Percentiles rank a stretch among this genome's conserved stretches.
These are phyloP conservation scores for Pleomassaria siparia DNA, from an alignment of 2,329 filamentous ascomycete species.

Conservation along the genomic window DNA sequence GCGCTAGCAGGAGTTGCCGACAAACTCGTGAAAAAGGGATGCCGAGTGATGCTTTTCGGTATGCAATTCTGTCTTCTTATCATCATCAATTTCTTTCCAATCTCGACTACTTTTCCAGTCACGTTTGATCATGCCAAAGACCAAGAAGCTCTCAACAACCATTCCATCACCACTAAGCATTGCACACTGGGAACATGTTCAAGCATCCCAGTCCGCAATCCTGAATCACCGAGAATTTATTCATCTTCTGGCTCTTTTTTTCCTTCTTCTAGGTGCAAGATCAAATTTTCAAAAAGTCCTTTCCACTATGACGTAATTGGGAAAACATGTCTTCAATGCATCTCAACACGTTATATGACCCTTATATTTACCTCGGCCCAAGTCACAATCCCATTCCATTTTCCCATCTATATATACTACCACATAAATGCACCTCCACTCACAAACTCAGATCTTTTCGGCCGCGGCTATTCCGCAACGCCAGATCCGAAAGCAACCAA, in stretches of 20 bases:
- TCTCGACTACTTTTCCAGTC: background rate
- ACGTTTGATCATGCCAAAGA: background rate
- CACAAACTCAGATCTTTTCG: conserved; percentile 63
- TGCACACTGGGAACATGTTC: no score
- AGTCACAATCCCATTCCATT: background rate
- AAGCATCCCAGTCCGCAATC: background rate
- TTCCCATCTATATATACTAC: background rate
- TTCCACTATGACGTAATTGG: no score
- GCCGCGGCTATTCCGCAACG: conserved; percentile 74
- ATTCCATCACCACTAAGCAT: background rate
- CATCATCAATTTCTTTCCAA: background rate
- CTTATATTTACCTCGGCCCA: no score
- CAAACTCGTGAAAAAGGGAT: conserved; percentile 61
- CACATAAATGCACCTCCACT: background rate
- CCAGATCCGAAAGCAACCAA: conserved; percentile 61
- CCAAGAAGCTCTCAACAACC: background rate
- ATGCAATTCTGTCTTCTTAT: conserved; percentile 11
- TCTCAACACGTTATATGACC: no score
- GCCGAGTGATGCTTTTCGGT: conserved; percentile 77
- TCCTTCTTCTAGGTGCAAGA: no score
- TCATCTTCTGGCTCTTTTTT: no score
- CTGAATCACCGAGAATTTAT: no score
- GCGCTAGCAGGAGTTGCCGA: conserved; percentile 67
- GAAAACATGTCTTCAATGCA: no score
- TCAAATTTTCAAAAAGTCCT: no score